A percentile compares a stretch with the other conserved stretches of the same genome.
These are phyloP conservation scores for Diaporthe australafricana DNA, from an alignment of 2,329 filamentous ascomycete species.

Conservation along the genomic window DNA sequence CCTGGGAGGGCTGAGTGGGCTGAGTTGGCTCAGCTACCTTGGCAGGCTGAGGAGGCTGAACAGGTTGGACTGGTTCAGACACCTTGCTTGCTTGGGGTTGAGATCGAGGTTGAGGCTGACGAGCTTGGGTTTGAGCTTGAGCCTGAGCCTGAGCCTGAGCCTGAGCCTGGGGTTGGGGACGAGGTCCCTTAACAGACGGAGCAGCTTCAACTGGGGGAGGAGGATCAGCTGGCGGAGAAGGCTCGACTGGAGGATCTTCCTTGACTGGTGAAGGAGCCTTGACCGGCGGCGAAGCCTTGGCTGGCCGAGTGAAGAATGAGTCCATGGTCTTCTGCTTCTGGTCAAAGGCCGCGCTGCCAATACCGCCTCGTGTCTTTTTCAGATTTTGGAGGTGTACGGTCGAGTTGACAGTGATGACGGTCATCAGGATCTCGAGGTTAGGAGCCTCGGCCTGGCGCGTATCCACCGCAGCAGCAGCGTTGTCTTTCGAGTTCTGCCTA, in stretches of 20 bases:
- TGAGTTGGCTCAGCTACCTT: neutral
- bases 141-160: neutral
- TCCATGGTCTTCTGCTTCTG: conserved; percentile 80
- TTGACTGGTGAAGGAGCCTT: neutral
- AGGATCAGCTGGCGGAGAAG: neutral
- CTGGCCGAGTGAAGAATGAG: conserved; percentile 71
- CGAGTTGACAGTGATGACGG: conserved; percentile 74
- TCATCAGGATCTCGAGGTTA: conserved; percentile 42
- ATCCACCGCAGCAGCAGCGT: neutral
- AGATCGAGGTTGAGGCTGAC: neutral
- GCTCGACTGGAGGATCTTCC: neutral
- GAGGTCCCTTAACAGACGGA: conserved; percentile 1
- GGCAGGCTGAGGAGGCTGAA: neutral
- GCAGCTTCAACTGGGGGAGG: neutral
- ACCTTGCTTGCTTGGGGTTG: neutral
- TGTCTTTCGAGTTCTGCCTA: neutral
- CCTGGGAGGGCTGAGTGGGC: neutral
- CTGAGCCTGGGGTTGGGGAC: neutral
- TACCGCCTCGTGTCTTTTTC: conserved; percentile 83
- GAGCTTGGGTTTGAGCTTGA: neutral
- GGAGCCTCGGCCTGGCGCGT: neutral
- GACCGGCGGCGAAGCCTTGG: conserved; percentile 60
- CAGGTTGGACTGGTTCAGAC: neutral
- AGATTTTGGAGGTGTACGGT: conserved; percentile 78
- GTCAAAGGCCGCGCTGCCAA: conserved; percentile 83